Evolutionary conservation across 208 protist species (phyloP).

Genomic region (Strigomonas galati): DNA sequence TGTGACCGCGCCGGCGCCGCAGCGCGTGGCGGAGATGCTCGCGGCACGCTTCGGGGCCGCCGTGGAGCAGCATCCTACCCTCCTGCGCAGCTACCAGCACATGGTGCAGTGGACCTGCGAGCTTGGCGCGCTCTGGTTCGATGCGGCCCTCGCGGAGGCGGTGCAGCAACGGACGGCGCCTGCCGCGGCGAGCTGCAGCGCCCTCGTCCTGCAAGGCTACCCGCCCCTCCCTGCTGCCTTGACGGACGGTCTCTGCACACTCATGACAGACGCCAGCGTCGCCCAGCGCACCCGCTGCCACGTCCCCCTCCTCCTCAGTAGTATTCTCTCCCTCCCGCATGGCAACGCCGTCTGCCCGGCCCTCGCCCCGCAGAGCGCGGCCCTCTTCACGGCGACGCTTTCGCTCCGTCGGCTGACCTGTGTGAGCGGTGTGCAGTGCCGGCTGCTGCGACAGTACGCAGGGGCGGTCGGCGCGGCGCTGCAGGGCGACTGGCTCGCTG

Average conservation of each 20-base stretch:
- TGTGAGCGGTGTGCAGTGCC: constrained; percentile 64
- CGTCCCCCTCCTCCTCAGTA: constrained; percentile 25
- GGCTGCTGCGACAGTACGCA: constrained; percentile 36
- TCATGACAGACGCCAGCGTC: constrained; percentile 37
- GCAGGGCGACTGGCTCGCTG: constrained; percentile 19
- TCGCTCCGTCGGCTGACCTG: constrained; percentile 27
- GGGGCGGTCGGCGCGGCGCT: constrained; percentile 16
- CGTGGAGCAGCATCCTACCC: constrained; percentile 15
- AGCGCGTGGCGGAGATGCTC: constrained; percentile 26
- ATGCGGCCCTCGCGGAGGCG: background rate
- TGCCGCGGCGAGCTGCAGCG: background rate
- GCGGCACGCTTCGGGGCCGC: constrained; percentile 20
- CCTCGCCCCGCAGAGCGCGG: background rate
- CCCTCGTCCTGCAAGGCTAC: background rate
- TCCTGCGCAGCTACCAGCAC: constrained; percentile 28
- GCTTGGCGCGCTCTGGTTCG: constrained; percentile 29
- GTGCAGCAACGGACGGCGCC: background rate
- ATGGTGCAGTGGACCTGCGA: constrained; percentile 44
- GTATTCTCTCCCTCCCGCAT: constrained; percentile 15
- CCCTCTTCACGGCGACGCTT: constrained; percentile 15
- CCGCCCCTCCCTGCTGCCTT: constrained; percentile 18
- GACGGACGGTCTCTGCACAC: background rate
- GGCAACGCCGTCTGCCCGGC: background rate
- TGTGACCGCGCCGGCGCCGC: constrained; percentile 29
- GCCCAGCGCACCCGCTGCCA: constrained; percentile 44